Conservation (phyloP, 176 grass and related monocot species). For the Hsuehochloa calcarea region DNA sequence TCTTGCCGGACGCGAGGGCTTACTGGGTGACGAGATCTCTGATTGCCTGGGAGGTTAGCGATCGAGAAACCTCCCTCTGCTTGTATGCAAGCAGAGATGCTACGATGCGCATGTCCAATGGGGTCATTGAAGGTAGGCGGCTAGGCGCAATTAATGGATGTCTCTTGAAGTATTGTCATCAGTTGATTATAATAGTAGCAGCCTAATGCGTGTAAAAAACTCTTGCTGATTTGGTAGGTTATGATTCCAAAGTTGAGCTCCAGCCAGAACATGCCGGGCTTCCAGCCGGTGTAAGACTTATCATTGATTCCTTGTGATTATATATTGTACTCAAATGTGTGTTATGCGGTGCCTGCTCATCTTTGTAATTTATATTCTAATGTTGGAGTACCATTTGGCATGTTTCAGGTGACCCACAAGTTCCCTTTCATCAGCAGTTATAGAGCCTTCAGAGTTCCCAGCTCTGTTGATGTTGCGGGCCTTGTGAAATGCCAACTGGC, state of each 20-base stretch:
- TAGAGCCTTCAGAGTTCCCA: slow-evolving; percentile 57
- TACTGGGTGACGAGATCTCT: slow-evolving; percentile 64
- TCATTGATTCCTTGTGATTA: neutral
- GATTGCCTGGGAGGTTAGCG: slow-evolving; percentile 67
- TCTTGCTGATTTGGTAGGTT: slow-evolving; percentile 50
- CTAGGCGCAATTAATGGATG: neutral
- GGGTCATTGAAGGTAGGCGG: slow-evolving; percentile 54
- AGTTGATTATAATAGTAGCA: neutral
- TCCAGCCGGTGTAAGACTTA: slow-evolving; percentile 52
- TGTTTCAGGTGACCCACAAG: slow-evolving; percentile 70
- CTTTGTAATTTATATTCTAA: slow-evolving; percentile 7
- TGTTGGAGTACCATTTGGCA: neutral
- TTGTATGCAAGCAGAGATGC: slow-evolving; percentile 70
- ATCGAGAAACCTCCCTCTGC: slow-evolving; percentile 46
- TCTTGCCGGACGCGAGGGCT: slow-evolving; percentile 60
- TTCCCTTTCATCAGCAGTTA: slow-evolving; percentile 82
- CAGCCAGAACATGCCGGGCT: slow-evolving; percentile 50
- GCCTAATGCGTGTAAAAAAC: neutral
- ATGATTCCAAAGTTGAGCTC: slow-evolving; percentile 77
- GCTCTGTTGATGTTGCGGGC: slow-evolving; percentile 41
- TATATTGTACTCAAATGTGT: neutral
- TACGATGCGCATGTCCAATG: slow-evolving; percentile 30
- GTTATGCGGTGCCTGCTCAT: neutral
- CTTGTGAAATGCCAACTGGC: slow-evolving; percentile 80
- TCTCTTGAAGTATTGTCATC: neutral